These are phyloP conservation scores for Mortierella alpina DNA, from an alignment of 192 early-diverging fungal species.

Conservation along the genomic window DNA sequence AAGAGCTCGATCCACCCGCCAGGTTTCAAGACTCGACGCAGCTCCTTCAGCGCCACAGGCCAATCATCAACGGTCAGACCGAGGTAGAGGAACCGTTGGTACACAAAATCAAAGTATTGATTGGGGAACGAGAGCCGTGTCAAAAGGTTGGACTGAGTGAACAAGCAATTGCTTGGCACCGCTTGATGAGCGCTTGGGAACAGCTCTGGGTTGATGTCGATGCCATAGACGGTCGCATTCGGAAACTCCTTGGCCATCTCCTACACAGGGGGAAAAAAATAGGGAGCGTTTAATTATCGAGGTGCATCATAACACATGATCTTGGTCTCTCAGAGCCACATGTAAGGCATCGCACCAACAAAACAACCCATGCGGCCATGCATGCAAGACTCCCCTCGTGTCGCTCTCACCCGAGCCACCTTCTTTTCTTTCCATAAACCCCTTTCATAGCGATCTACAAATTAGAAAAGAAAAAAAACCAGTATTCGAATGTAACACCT, in stretches of 20 bases:
- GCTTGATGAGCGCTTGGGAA: constrained; percentile 42
- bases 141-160: constrained; percentile 51
- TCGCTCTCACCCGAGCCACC: no score
- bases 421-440: neutral
- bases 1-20: constrained; percentile 56
- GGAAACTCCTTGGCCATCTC: constrained; percentile 52
- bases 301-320: neutral
- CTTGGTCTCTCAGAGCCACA: no score
- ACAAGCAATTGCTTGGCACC: constrained; percentile 49
- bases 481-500: neutral
- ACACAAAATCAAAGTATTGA: constrained; percentile 58
- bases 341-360: no score
- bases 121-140: constrained; percentile 53
- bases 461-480: neutral
- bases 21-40: constrained; percentile 51
- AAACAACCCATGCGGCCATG: no score
- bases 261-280: constrained; percentile 6
- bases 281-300: neutral
- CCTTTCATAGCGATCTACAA: neutral
- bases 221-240: constrained; percentile 48
- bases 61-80: constrained; percentile 52
- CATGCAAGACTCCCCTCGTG: no score
- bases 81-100: constrained; percentile 49
- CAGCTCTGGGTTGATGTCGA: constrained; percentile 50
- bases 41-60: constrained; percentile 47